phyloP scores from a whole-genome alignment of 345 rosid species.

The Rhodamnia argentea region DNA sequence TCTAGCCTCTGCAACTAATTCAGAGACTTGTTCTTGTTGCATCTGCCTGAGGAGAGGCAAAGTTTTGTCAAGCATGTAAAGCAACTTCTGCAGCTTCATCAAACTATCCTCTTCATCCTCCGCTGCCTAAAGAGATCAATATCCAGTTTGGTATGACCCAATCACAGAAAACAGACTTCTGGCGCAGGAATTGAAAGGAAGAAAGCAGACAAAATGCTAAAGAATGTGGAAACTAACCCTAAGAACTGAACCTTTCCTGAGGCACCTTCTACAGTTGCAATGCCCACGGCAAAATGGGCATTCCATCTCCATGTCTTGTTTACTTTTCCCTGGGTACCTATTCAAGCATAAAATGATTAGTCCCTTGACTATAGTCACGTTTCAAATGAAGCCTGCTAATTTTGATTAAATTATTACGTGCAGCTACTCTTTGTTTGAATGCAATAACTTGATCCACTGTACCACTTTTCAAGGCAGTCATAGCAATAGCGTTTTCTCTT shows the following conservation, averaged over 20 bases:
- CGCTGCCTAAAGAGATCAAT: conserved; percentile 15
- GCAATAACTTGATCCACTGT: not conserved
- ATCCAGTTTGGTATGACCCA: not conserved
- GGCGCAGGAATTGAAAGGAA: conserved; percentile 1
- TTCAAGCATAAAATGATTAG: not conserved
- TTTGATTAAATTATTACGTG: not conserved
- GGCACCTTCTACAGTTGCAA: conserved; percentile 50
- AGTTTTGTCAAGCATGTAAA: conserved; percentile 30
- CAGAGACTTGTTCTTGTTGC: conserved; percentile 34
- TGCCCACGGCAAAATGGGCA: conserved; percentile 45
- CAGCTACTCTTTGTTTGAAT: not conserved
- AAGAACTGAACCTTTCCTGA: conserved; percentile 19
- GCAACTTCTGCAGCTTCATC: conserved; percentile 22
- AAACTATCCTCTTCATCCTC: conserved; percentile 13
- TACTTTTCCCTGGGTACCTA: conserved; percentile 41
- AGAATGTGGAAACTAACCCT: conserved; percentile 13
- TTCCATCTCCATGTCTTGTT: conserved; percentile 24
- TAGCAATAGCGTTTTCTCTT: conserved; percentile 40
- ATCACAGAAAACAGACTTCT: not conserved
- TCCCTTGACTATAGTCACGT: not conserved
- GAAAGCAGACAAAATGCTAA: not conserved
- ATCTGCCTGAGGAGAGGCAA: conserved; percentile 34
- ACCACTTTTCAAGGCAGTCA: conserved; percentile 47
- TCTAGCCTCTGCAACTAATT: conserved; percentile 24
- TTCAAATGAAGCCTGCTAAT: not conserved